phyloP scores from a whole-genome alignment of 73 alveolate species.

The Tetrahymena elliotti region DNA sequence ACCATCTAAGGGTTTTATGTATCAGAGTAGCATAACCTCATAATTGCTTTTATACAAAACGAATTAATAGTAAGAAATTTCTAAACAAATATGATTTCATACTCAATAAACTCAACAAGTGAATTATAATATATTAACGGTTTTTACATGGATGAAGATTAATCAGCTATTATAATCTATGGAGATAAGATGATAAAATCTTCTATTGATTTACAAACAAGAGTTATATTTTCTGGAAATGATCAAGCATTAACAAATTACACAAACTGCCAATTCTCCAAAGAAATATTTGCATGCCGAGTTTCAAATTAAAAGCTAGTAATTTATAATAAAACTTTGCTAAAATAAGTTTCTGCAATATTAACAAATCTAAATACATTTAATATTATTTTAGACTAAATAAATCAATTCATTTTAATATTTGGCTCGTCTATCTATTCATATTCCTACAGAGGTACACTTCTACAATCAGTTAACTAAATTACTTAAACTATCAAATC shows the following conservation, averaged over 20 bases:
- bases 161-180: background rate
- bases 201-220: background rate
- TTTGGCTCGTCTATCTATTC: background rate
- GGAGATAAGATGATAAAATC: background rate
- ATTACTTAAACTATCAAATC: background rate
- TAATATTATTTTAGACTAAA: background rate
- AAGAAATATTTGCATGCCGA: background rate
- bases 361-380: background rate
- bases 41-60: background rate
- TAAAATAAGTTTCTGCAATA: background rate
- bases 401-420: background rate
- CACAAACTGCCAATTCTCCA: background rate
- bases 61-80: background rate
- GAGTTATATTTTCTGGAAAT: background rate
- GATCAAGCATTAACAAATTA: background rate
- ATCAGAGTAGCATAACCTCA: background rate
- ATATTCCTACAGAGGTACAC: background rate
- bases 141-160: background rate
- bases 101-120: background rate
- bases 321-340: background rate
- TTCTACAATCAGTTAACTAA: background rate
- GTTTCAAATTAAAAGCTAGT: background rate
- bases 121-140: background rate
- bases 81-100: background rate
- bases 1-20: background rate